Evolutionary conservation across 805 yeast genomes (phyloP), one percentile per base, ranked within the genome.

Genomic region (Blastobotrys mokoenaii): DNA sequence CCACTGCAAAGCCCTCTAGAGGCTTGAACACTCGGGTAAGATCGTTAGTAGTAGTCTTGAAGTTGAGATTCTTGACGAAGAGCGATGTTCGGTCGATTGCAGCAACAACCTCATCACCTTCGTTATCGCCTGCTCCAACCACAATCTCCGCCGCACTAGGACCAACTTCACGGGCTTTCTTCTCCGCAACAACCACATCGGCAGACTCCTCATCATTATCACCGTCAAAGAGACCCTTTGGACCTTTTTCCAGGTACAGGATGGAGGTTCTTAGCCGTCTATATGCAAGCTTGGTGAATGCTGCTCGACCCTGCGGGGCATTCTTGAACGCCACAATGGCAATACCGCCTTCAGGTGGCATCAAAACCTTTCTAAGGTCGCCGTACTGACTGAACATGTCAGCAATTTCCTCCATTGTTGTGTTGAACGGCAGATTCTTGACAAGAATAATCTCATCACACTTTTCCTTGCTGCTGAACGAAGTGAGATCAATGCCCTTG

Each of bases 261-360:
- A 93, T 84, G 39, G 93, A 79, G 58, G 84, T 87, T 51, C 89
- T 89, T 59, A 90, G 79, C 58, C 97, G 74, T 60, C 90, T 80
- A 63, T 82, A 93, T 15, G 97, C 84, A 38, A 93, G 70, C 58
- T 86, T 87, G 25, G 84, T 72, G 62, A 93, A 93, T 1, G 97
- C 97, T 2, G 85, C 72, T 65, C 97, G 80, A 1, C 94, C 97
- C 38, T 83, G 71, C 11, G 95, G 82, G 2, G 80, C 67, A 61
- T 84, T 90, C 56, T 88, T 72, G 64, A 80, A 89, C 64, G 90
- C 96, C 8, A 93, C 80, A 59, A 93, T 84, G 10, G 97, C 97
- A 56, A 93, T 87, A 0, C 96, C 88, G 8, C 97, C 97, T 4
- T 94, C 84, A 4, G 96, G 96, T 12, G 98, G 98, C 87, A 93